A percentile compares a stretch with the other conserved stretches of the same genome.
Evolutionary conservation across 2,329 filamentous ascomycete species (phyloP).

Genomic region (Beauveria medogensis): DNA sequence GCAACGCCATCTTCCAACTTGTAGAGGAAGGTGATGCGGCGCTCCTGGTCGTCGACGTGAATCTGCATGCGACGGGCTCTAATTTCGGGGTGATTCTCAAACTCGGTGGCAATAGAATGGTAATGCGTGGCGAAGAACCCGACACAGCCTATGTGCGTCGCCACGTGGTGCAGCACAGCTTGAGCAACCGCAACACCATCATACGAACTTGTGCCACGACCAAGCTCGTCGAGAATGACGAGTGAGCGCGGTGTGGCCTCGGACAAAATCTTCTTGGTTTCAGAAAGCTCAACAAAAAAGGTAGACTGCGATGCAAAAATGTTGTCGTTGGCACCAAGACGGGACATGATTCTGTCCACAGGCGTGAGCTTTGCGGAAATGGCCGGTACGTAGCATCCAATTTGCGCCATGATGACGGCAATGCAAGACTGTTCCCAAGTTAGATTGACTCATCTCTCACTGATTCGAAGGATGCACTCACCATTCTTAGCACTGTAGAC

Average conservation of each 20-base stretch:
- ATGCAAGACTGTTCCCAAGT: constrained; percentile 62
- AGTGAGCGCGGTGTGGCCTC: constrained; percentile 91
- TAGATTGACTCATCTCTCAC: constrained; percentile 14
- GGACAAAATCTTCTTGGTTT: constrained; percentile 95
- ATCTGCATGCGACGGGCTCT: constrained; percentile 86
- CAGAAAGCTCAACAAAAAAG: constrained; percentile 94
- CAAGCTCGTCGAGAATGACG: constrained; percentile 93
- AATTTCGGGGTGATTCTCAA: constrained; percentile 82
- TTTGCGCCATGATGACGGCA: constrained; percentile 94
- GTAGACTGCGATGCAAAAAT: constrained; percentile 97
- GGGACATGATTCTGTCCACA: constrained; percentile 96
- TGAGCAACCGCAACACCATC: constrained; percentile 96
- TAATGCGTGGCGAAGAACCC: constrained; percentile 99
- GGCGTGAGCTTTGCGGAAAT: constrained; percentile 76
- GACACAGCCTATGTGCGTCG: constrained; percentile 83
- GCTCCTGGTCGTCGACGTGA: constrained; percentile 74
- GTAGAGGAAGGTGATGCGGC: constrained; percentile 94
- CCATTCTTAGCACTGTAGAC: constrained; percentile 92
- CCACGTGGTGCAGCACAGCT: constrained; percentile 92
- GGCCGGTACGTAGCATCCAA: constrained; percentile 88
- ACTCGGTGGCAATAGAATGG: constrained; percentile 86
- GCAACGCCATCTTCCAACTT: constrained; percentile 89
- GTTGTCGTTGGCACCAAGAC: constrained; percentile 94
- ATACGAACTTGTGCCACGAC: constrained; percentile 88
- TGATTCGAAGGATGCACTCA: constrained; percentile 32